A percentile compares a stretch with the other conserved stretches of the same genome.
phyloP scores from a whole-genome alignment of 1,284 basidiomycete species.

The Ceratobasidium sp. region DNA sequence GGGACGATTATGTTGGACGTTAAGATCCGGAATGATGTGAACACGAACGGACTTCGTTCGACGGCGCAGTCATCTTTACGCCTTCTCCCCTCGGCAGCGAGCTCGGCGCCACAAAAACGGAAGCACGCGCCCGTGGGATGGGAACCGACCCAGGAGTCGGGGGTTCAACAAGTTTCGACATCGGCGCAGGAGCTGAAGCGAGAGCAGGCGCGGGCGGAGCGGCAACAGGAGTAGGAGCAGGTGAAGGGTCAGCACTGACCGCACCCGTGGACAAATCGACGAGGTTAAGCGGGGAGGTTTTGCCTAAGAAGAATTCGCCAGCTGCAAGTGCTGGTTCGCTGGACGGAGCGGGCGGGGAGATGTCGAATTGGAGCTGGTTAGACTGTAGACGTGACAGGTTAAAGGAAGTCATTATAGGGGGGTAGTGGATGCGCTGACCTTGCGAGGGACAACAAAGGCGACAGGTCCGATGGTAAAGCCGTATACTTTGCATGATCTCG shows the following conservation, averaged over 20 bases:
- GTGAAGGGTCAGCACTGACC: conserved; percentile 38
- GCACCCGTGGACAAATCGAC: conserved; percentile 60
- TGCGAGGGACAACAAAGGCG: conserved; percentile 94
- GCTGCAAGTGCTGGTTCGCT: conserved; percentile 82
- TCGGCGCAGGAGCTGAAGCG: conserved; percentile 46
- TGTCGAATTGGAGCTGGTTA: conserved; percentile 91
- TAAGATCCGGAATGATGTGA: no score
- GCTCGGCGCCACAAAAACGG: conserved; percentile 29
- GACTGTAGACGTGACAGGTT: conserved; percentile 58
- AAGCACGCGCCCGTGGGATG: conserved; percentile 46
- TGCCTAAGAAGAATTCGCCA: conserved; percentile 88
- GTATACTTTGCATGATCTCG: conserved; percentile 94
- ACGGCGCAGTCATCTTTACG: background rate
- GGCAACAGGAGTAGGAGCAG: conserved; percentile 52
- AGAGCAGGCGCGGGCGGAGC: conserved; percentile 52
- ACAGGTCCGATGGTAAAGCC: conserved; percentile 84
- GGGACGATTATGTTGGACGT: no score
- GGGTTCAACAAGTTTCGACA: conserved; percentile 52
- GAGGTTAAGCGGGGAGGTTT: conserved; percentile 74
- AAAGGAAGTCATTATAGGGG: background rate
- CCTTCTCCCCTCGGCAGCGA: background rate
- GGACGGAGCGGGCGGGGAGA: conserved; percentile 91
- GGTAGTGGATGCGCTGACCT: no score
- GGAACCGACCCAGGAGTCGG: conserved; percentile 49
- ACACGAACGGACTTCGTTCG: conserved; percentile 16